These are phyloP conservation scores for Hanseniaspora osmophila DNA, from an alignment of 805 yeast species.

Conservation along the genomic window DNA sequence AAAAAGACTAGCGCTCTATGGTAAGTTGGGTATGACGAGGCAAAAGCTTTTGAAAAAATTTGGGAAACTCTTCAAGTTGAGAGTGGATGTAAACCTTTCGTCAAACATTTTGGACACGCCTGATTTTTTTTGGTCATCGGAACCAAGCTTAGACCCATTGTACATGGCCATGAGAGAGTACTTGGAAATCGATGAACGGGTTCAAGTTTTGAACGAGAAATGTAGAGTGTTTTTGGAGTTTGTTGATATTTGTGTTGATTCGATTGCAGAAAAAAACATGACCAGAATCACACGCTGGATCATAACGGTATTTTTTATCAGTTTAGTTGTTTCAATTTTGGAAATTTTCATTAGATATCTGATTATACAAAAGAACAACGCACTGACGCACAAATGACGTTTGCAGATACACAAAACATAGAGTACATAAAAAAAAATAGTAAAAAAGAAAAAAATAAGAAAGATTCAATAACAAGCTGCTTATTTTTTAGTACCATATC, in stretches of 20 bases:
- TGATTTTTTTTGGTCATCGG: slow-evolving; percentile 89
- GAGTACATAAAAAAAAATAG: neutral
- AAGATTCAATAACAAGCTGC: slow-evolving; percentile 3
- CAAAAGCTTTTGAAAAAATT: slow-evolving; percentile 77
- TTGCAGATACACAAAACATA: neutral
- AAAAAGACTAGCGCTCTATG: slow-evolving; percentile 77
- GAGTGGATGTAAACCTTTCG: slow-evolving; percentile 86
- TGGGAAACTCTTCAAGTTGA: slow-evolving; percentile 74
- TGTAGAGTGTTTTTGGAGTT: slow-evolving; percentile 90
- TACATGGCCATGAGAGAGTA: slow-evolving; percentile 84
- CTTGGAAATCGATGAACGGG: slow-evolving; percentile 87
- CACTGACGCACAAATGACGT: neutral
- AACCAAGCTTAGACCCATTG: slow-evolving; percentile 88
- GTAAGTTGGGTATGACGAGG: slow-evolving; percentile 70
- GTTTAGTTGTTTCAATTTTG: slow-evolving; percentile 59
- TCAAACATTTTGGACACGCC: slow-evolving; percentile 91
- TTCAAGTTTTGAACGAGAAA: slow-evolving; percentile 82
- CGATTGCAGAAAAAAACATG: slow-evolving; percentile 86
- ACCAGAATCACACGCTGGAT: slow-evolving; percentile 84
- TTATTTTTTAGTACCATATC: slow-evolving; percentile 56
- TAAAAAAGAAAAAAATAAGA: neutral
- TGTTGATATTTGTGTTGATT: slow-evolving; percentile 83
- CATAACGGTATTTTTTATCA: slow-evolving; percentile 64
- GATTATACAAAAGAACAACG: slow-evolving; percentile 24
- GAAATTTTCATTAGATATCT: slow-evolving; percentile 52